Evolutionary conservation across 305 asterid genomes (phyloP).

Genomic region (Fraxinus dipetala): DNA sequence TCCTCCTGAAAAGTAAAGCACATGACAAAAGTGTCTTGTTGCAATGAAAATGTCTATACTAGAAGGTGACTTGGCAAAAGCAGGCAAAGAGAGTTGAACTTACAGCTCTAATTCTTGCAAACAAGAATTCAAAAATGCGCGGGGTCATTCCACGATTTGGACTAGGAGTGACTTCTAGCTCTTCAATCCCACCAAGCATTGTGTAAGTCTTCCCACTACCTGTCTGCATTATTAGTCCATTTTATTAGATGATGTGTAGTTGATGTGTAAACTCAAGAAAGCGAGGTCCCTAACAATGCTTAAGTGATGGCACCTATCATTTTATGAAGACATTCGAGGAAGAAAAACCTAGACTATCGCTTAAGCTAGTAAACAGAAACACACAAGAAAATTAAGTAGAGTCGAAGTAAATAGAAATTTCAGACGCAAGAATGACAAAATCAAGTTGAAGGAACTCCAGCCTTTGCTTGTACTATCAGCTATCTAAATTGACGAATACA

Average conservation of each 20-base stretch:
- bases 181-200: conserved; percentile 97
- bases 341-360: background rate
- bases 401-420: background rate
- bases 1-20: conserved; percentile 60
- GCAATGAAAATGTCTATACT: conserved; percentile 17
- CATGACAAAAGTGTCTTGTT: conserved; percentile 4
- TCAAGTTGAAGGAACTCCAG: background rate
- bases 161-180: conserved; percentile 69
- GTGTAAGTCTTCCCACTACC: conserved; percentile 99
- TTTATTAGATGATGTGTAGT: background rate
- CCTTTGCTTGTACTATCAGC: background rate
- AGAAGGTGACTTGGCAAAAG: conserved; percentile 16
- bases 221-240: conserved; percentile 52
- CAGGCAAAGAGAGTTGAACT: conserved; percentile 23
- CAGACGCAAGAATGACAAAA: background rate
- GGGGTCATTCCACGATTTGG: conserved; percentile 95
- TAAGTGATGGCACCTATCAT: background rate
- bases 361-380: background rate
- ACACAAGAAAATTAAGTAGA: background rate
- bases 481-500: background rate
- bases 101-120: conserved; percentile 97
- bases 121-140: conserved; percentile 90
- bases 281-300: background rate
- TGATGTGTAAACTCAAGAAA: conserved; percentile 18
- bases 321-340: background rate